Evolutionary conservation across 108 stramenopile species (phyloP).

Genomic region (Pseudonitzschia delicatissima): DNA sequence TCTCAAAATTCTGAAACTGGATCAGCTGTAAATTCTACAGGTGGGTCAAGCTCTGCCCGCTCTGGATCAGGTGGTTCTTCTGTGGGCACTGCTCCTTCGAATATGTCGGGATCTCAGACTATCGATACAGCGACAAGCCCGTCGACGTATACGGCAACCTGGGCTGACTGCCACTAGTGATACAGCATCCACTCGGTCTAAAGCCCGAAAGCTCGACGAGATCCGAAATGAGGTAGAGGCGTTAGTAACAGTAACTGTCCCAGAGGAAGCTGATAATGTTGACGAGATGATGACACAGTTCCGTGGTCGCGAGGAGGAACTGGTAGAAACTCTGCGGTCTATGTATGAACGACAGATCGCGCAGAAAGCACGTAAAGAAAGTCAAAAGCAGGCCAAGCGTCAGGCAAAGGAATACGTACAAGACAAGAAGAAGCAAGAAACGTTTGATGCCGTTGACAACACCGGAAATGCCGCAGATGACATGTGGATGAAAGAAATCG

Average conservation of each 20-base stretch:
- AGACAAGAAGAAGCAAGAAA: constrained; percentile 21
- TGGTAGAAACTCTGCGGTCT: constrained; percentile 77
- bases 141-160: constrained; percentile 29
- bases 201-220: constrained; percentile 48
- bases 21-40: constrained; percentile 40
- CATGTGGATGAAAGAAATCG: constrained; percentile 24
- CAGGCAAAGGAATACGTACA: constrained; percentile 51
- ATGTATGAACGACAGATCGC: constrained; percentile 87
- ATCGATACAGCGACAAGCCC: constrained; percentile 37
- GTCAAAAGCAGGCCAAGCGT: constrained; percentile 74
- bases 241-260: constrained; percentile 75
- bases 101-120: constrained; percentile 27
- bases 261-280: constrained; percentile 86
- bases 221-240: constrained; percentile 77
- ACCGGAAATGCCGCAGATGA: constrained; percentile 12
- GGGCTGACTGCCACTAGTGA: constrained; percentile 28
- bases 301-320: constrained; percentile 87
- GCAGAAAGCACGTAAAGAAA: constrained; percentile 64
- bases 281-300: constrained; percentile 90
- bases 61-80: constrained; percentile 22
- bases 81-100: constrained; percentile 18
- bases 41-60: constrained; percentile 29
- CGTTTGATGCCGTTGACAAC: background rate
- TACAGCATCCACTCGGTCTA: constrained; percentile 25
- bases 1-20: constrained; percentile 34